Evolutionary conservation across 1,139 yeast species (phyloP).

Genomic region (Sporopachydermia cereana): DNA sequence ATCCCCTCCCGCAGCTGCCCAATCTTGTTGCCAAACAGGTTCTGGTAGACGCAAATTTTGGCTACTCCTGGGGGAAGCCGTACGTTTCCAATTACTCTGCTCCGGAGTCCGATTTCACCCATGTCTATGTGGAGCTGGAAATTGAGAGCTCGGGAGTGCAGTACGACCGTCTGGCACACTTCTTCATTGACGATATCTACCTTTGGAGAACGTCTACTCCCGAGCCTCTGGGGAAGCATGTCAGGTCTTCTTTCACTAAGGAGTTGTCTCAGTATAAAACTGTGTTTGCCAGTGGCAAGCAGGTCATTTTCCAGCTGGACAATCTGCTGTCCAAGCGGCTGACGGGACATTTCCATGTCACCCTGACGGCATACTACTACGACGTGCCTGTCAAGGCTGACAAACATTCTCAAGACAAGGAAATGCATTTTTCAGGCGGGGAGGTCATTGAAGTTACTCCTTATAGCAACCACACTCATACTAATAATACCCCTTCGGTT

Average conservation of each 20-base stretch:
- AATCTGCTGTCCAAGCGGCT: slow-evolving; percentile 46
- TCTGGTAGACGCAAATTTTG: slow-evolving; percentile 38
- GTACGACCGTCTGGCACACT: slow-evolving; percentile 65
- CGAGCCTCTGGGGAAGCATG: slow-evolving; percentile 49
- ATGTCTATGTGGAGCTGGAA: slow-evolving; percentile 47
- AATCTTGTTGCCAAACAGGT: slow-evolving; percentile 31
- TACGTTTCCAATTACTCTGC: slow-evolving; percentile 31
- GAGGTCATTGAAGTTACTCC: neutral
- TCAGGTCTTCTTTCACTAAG: slow-evolving; percentile 39
- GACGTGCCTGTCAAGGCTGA: slow-evolving; percentile 17
- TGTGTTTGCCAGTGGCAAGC: slow-evolving; percentile 34
- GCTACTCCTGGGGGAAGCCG: slow-evolving; percentile 49
- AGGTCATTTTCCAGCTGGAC: slow-evolving; percentile 48
- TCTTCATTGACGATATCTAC: slow-evolving; percentile 53
- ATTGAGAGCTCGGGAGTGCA: slow-evolving; percentile 57
- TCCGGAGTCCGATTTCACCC: slow-evolving; percentile 36
- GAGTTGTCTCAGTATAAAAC: slow-evolving; percentile 51
- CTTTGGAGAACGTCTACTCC: slow-evolving; percentile 82
- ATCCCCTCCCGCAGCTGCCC: slow-evolving; percentile 19
- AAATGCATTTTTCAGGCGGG: too few relatives aligned
- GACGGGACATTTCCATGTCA: slow-evolving; percentile 51
- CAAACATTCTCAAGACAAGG: too few relatives aligned
- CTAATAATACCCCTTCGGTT: neutral
- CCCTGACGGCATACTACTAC: slow-evolving; percentile 42
- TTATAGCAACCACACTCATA: neutral